These are phyloP conservation scores for Chaetomium sp. DNA, from an alignment of 2,329 filamentous ascomycete species.

Conservation along the genomic window DNA sequence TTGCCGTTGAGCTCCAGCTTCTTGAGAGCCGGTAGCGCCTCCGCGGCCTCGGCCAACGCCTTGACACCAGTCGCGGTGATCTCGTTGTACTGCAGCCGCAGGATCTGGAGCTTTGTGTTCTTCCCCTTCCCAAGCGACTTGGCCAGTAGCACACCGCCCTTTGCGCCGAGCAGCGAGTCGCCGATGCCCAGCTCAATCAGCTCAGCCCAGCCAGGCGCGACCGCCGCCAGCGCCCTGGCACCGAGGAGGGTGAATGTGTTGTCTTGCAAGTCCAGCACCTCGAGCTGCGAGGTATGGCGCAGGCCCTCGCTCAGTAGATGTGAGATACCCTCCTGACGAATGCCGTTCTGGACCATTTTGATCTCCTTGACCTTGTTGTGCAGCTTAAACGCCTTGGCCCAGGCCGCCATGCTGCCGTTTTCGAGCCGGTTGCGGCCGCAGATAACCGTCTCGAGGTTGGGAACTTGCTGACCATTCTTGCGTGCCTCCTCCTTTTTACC, in stretches of 20 bases:
- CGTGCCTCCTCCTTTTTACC: slow-evolving; percentile 79
- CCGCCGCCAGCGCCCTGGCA: slow-evolving; percentile 74
- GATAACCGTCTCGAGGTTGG: slow-evolving; percentile 91
- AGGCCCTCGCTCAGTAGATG: slow-evolving; percentile 79
- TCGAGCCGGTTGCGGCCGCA: slow-evolving; percentile 95
- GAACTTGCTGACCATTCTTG: slow-evolving; percentile 70
- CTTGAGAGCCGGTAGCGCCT: slow-evolving; percentile 72
- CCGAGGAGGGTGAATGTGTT: slow-evolving; percentile 91
- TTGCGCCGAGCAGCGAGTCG: slow-evolving; percentile 79
- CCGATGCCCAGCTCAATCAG: slow-evolving; percentile 84
- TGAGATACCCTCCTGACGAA: slow-evolving; percentile 88
- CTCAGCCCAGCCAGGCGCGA: slow-evolving; percentile 71
- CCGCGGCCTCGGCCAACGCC: slow-evolving; percentile 68
- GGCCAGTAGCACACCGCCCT: slow-evolving; percentile 74
- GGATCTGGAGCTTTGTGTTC: slow-evolving; percentile 76
- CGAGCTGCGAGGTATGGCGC: slow-evolving; percentile 66
- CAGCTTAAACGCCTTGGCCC: slow-evolving; percentile 84
- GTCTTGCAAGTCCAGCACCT: slow-evolving; percentile 88
- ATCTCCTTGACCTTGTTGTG: slow-evolving; percentile 81
- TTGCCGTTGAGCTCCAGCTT: slow-evolving; percentile 96
- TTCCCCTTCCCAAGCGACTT: slow-evolving; percentile 72
- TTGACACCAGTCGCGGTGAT: slow-evolving; percentile 78
- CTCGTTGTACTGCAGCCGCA: slow-evolving; percentile 92
- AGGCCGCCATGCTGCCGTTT: slow-evolving; percentile 93
- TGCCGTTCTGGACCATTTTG: slow-evolving; percentile 99